Conservation (phyloP, 2,329 filamentous ascomycete genomes). For the Zalaria obscura region DNA sequence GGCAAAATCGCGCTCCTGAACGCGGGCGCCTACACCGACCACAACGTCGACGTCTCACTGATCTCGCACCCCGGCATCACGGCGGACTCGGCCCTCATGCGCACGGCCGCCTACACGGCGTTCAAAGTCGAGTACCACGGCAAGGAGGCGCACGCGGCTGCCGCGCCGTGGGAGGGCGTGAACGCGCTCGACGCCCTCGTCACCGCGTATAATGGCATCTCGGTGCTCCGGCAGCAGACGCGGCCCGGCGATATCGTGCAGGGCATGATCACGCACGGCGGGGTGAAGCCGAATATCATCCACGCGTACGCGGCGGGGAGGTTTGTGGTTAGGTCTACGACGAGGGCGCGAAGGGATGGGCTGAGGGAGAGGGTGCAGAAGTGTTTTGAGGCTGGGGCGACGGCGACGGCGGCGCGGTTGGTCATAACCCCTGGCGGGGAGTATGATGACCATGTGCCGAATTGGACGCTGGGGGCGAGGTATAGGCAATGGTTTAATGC, state of each 20-base stretch:
- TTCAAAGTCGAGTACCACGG: conserved; percentile 38
- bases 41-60: conserved; percentile 20
- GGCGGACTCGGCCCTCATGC: conserved; percentile 32
- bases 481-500: conserved; percentile 16
- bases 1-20: conserved; percentile 32
- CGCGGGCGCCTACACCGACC: conserved; percentile 27
- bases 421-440: conserved; percentile 27
- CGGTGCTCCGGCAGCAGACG: conserved; percentile 24
- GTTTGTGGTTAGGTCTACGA: conserved; percentile 22
- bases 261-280: conserved; percentile 16
- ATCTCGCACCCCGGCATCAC: conserved; percentile 21
- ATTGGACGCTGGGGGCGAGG: conserved; percentile 27
- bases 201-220: conserved; percentile 18
- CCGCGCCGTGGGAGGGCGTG: conserved; percentile 17
- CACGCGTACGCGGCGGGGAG: conserved; percentile 23
- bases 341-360: conserved; percentile 13
- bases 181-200: conserved; percentile 6
- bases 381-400: conserved; percentile 35
- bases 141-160: conserved; percentile 22
- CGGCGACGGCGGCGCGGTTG: conserved; percentile 36
- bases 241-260: conserved; percentile 25
- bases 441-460: conserved; percentile 44
- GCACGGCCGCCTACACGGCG: conserved; percentile 36
- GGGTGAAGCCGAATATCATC: conserved; percentile 22
- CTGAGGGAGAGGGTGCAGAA: conserved; percentile 17